A percentile compares a stretch with the other conserved stretches of the same genome.
phyloP scores from a whole-genome alignment of 345 rosid species.

The Eucalyptus urophylla region DNA sequence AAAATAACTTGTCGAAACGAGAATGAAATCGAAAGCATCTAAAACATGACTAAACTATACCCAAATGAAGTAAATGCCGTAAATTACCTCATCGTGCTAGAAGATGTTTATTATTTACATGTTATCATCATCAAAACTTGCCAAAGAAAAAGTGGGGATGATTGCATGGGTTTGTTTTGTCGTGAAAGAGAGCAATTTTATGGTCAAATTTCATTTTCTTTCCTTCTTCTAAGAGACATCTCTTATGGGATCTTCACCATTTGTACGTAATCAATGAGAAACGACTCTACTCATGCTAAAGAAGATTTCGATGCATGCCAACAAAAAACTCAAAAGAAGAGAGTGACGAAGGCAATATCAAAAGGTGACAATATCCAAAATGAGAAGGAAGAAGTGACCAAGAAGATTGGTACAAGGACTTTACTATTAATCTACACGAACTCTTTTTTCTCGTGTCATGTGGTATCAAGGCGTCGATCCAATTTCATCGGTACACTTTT shows the following conservation, averaged over 20 bases:
- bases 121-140: not conserved
- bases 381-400: not conserved
- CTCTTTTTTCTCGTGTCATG: not conserved
- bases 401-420: not conserved
- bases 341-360: not conserved
- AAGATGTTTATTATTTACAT: not conserved
- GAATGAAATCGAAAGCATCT: not conserved
- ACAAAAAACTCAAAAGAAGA: not conserved
- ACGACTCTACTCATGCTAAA: not conserved
- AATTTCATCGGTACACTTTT: not conserved
- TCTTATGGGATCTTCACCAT: not conserved
- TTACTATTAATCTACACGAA: not conserved
- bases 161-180: not conserved
- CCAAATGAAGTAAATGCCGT: not conserved
- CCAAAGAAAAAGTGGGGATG: not conserved
- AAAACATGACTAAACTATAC: not conserved
- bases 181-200: not conserved
- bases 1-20: not conserved
- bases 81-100: not conserved
- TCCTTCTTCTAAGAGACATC: not conserved
- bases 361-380: not conserved
- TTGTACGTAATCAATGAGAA: not conserved
- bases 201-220: not conserved
- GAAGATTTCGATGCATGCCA: not conserved
- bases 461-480: not conserved